A percentile compares a stretch with the other conserved stretches of the same genome.
These are phyloP conservation scores for Torrubiella hemipterigena DNA, from an alignment of 2,329 filamentous ascomycete genomes.

Conservation along the genomic window DNA sequence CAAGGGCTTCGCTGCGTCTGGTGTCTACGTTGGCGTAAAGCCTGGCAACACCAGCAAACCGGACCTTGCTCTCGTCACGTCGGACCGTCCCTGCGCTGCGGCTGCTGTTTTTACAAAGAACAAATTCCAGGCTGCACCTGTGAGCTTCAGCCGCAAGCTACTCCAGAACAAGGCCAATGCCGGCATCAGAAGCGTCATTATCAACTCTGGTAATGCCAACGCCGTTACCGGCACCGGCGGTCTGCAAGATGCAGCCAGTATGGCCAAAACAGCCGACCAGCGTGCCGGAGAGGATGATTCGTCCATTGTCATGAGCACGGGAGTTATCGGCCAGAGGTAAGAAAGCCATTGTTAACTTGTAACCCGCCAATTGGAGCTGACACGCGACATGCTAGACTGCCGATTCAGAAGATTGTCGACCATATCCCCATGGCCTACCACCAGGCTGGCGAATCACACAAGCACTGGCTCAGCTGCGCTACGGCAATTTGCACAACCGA, in stretches of 20 bases:
- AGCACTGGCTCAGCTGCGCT: conserved; percentile 77
- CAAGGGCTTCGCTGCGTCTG: conserved; percentile 76
- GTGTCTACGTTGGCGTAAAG: conserved; percentile 88
- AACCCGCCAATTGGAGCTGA: conserved; percentile 2
- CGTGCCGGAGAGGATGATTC: conserved; percentile 33
- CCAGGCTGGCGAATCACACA: conserved; percentile 61
- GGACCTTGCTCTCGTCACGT: conserved; percentile 80
- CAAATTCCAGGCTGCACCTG: conserved; percentile 93
- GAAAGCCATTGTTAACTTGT: conserved; percentile 9
- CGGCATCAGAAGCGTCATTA: conserved; percentile 68
- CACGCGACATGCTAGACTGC: conserved; percentile 42
- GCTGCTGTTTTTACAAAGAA: conserved; percentile 97
- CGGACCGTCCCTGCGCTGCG: conserved; percentile 72
- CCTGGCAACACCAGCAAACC: conserved; percentile 82
- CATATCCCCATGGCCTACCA: conserved; percentile 68
- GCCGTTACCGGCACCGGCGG: conserved; percentile 89
- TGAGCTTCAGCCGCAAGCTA: conserved; percentile 69
- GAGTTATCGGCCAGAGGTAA: conserved; percentile 87
- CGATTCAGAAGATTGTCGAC: conserved; percentile 78
- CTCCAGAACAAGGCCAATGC: conserved; percentile 53
- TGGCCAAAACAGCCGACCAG: conserved; percentile 71
- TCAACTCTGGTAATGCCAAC: conserved; percentile 96
- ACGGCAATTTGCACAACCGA: conserved; percentile 96
- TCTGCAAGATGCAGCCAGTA: conserved; percentile 73
- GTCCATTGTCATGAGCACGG: conserved; percentile 97